Conservation (phyloP, 345 rosid genomes). For the Populus deltoides region DNA sequence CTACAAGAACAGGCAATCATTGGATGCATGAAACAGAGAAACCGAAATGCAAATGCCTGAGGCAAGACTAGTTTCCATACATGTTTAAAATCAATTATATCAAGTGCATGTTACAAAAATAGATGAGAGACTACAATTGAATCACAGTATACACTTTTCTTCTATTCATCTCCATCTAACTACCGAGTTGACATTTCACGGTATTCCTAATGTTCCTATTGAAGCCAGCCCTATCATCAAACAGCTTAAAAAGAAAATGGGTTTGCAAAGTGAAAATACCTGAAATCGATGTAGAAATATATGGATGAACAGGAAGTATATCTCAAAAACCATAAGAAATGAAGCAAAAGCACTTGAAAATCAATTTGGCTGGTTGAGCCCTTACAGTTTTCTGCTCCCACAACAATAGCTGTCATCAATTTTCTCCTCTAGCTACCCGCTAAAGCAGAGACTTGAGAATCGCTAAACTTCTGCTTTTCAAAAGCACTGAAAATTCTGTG, state of each 20-base stretch:
- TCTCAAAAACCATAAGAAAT: conserved; percentile 4
- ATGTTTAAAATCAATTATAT: not conserved
- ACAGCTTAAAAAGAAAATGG: not conserved
- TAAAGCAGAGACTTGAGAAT: not conserved
- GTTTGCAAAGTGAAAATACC: not conserved
- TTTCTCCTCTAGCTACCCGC: not conserved
- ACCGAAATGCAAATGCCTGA: not conserved
- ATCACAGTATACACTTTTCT: not conserved
- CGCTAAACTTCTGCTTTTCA: not conserved
- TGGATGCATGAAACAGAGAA: not conserved
- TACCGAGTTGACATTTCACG: not conserved
- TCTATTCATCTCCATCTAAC: not conserved
- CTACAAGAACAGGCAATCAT: not conserved
- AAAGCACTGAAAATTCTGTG: not conserved
- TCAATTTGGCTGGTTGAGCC: not conserved
- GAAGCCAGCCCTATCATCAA: not conserved
- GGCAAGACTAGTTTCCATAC: not conserved
- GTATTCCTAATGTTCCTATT: conserved; percentile 1
- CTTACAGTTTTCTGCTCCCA: conserved; percentile 2
- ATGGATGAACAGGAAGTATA: not conserved
- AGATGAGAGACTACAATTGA: conserved; percentile 10
- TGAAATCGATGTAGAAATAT: not conserved
- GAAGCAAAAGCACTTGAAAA: not conserved
- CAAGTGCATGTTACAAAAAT: not conserved
- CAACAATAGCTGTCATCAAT: not conserved